Base-by-base conservation (phyloP, 75 land plant genomes). In the Selaginella moellendorffii region DNA sequence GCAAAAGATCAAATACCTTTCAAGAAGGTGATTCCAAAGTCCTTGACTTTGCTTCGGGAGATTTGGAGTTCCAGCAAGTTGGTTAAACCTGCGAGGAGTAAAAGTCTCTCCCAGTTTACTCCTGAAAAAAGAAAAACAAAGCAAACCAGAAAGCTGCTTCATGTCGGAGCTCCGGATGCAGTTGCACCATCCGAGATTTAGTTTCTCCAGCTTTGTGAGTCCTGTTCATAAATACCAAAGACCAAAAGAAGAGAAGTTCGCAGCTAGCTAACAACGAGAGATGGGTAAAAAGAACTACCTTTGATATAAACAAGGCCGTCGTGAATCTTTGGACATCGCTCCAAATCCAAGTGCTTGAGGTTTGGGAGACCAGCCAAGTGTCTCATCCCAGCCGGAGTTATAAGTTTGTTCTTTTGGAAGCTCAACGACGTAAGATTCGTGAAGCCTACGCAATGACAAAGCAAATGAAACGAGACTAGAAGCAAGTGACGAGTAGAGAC, bases 111-210 rank as follows among this genome's bases (percentile, higher is more conserved):
- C 21, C 19, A 46, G 18, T 10, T 10, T 10, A 46, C 51, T 46
- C 51, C 18, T 46, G 51, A 18, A 8, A 56, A 19, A 56, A 56
- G 24, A 56, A 8, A 8, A 21, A 5, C 19, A 9, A 56, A 21
- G 59, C 24, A 5, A 56, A 88, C 97, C 97, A 60, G 89, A 78
- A 22, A 92, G 71, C 62, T 74, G 67, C 64, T 81, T 85, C 77
- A 92, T 76, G 54, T 92, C 97, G 1, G 70, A 64, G 76, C 87
- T 82, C 28, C 76, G 76, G 24, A 92, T 76, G 68, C 81, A 85
- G 26, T 77, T 87, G 69, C 97, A 92, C 75, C 85, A 85, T 69
- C 80, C 90, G 51, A 87, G 66, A 69, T 87, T 92, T 59, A 92
- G 76, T 53, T 80, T 73, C 67, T 83, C 88, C 31, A 91, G 72